Base-by-base conservation (phyloP, 108 stramenopile species). In the Skeletonema costatum region DNA sequence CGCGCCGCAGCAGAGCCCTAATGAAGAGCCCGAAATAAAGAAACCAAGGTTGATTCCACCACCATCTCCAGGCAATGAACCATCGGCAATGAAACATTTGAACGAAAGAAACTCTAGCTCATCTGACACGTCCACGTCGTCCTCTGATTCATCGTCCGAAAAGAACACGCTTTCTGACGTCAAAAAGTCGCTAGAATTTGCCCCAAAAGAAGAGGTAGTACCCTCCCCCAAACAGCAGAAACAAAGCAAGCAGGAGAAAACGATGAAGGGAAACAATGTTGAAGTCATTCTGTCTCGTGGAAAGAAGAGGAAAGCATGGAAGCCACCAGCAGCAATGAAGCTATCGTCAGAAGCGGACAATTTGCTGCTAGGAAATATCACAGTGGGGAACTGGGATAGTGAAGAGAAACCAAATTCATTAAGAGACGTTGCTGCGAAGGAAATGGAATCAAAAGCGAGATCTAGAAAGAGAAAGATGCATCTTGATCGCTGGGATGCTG, bases 401-500 rank as follows among this genome's bases (percentile, higher is more conserved):
- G 87, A 56, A 42, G 46, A 71, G 21, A 64, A n/a, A 31, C 64
- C 65, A 25, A 56, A 31, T 46, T 14, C 31, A 33, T 25, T 71
- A 5, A 53, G 68, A 21, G 58, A 75, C 11, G 33, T 61, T 38
- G 78, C 70, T 5, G 48, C 66, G 19, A 51, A 77, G 64, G 67
- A 78, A 63, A 86, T 89, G 64, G 78, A 85, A 29, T 82, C 85
- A 61, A 50, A 76, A 14, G 88, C 88, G 25, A 79, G 75, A 66
- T 64, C 42, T 1, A 82, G 83, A 31, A 94, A 94, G 60, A 80
- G 90, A 39, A 86, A 89, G 48, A 85, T 89, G 86, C 80, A 91
- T 70, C 69, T 89, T 11, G 89, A 90, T 76, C 68, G 82, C 13
- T 94, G 93, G 93, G 90, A 94, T 77, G 77, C 89, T 29, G 67